A percentile compares a stretch with the other conserved stretches of the same genome.
phyloP scores from a whole-genome alignment of 1,284 basidiomycete species.

The Erythrobasidium hasegawianum region DNA sequence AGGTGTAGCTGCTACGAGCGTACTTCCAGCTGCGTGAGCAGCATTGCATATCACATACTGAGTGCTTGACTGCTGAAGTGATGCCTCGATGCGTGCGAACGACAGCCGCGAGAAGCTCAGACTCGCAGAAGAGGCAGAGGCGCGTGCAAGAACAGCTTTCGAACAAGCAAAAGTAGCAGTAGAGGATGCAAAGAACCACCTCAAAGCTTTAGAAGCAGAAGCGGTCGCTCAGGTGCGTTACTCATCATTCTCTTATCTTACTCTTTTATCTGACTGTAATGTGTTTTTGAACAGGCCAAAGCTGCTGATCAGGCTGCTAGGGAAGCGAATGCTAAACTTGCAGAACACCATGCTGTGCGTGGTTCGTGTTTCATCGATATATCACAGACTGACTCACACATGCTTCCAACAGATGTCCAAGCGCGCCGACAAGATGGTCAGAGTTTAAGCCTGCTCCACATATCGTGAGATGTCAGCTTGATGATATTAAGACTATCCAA shows the following conservation, averaged over 20 bases:
- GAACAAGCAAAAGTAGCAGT: conserved; percentile 18
- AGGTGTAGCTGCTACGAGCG: not conserved
- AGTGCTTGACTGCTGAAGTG: too few relatives aligned
- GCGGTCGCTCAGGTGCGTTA: conserved; percentile 12
- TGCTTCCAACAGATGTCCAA: conserved; percentile 10
- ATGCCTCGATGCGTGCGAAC: too few relatives aligned
- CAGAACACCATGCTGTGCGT: conserved; percentile 11
- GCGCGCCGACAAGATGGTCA: conserved; percentile 21
- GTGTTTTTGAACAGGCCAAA: conserved; percentile 19
- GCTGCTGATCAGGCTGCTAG: conserved; percentile 9
- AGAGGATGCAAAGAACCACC: conserved; percentile 10
- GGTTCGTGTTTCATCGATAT: not conserved
- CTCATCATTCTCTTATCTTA: too few relatives aligned
- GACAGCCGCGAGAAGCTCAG: conserved; percentile 28
- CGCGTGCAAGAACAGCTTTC: conserved; percentile 6
- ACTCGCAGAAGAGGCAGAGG: conserved; percentile 29
- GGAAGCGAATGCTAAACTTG: conserved; percentile 21
- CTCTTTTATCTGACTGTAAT: too few relatives aligned
- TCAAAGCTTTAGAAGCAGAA: conserved; percentile 11
- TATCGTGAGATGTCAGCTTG: not conserved
- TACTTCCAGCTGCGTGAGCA: not conserved
- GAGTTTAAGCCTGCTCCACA: conserved; percentile 1
- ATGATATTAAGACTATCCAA: too few relatives aligned
- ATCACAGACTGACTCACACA: too few relatives aligned
- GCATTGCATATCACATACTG: too few relatives aligned